A percentile compares a stretch with the other conserved stretches of the same genome.
phyloP scores from a whole-genome alignment of 2,329 filamentous ascomycete genomes.

The Graphilbum ipis-grandicollis region DNA sequence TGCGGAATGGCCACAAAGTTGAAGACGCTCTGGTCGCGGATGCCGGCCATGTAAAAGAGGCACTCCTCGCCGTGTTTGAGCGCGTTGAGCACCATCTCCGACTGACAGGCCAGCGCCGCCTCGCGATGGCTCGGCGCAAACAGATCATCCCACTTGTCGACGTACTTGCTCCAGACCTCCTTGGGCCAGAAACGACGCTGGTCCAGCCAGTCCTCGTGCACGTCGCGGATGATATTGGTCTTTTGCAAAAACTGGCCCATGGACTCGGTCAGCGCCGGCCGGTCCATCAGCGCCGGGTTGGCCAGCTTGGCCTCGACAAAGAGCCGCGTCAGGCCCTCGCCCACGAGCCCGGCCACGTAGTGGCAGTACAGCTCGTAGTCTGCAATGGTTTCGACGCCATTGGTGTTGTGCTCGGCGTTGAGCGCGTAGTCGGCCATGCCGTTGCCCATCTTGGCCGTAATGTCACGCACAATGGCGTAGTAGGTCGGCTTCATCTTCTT shows the following conservation, averaged over 20 bases:
- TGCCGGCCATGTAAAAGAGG: constrained; percentile 90
- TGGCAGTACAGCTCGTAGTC: constrained; percentile 97
- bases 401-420: constrained; percentile 63
- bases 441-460: constrained; percentile 87
- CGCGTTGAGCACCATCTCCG: constrained; percentile 87
- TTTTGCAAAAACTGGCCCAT: constrained; percentile 98
- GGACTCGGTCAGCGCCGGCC: constrained; percentile 69
- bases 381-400: constrained; percentile 64
- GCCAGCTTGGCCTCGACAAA: constrained; percentile 79
- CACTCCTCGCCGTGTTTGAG: constrained; percentile 80
- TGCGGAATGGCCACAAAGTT: constrained; percentile 98
- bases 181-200: constrained; percentile 85
- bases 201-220: constrained; percentile 79
- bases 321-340: constrained; percentile 76
- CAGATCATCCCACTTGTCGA: constrained; percentile 74
- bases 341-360: constrained; percentile 96
- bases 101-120: constrained; percentile 67
- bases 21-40: constrained; percentile 93
- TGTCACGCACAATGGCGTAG: constrained; percentile 75
- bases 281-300: constrained; percentile 66
- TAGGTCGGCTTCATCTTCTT: constrained; percentile 77
- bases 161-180: constrained; percentile 94
- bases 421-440: constrained; percentile 94
- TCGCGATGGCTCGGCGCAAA: constrained; percentile 67
- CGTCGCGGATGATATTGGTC: constrained; percentile 95